Percentiles rank a stretch among this genome's conserved stretches.
Conservation (phyloP, 257 asterid genomes). For the Plantago major region DNA sequence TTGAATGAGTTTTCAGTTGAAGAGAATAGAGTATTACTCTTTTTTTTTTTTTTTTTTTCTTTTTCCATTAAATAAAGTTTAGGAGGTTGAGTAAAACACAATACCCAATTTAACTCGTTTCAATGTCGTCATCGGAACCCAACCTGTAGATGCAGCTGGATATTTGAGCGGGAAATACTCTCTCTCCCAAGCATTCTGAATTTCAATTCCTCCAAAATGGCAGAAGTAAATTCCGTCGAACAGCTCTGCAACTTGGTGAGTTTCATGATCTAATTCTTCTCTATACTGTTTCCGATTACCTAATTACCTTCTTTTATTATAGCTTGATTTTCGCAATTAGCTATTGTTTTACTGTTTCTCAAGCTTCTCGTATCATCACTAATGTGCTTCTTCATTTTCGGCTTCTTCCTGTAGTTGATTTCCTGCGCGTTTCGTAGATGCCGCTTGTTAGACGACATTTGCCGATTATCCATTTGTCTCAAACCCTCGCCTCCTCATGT, state of each 20-base stretch:
- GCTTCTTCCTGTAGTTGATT: constrained; percentile 47
- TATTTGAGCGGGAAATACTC: background rate
- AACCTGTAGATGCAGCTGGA: background rate
- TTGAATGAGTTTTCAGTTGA: too few species aligned
- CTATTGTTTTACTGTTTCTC: background rate
- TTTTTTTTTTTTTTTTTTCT: too few species aligned
- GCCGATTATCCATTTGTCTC: constrained; percentile 66
- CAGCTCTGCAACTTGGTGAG: constrained; percentile 56
- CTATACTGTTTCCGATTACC: too few species aligned
- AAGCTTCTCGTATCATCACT: background rate
- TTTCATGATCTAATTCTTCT: background rate
- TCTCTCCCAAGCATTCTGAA: too few species aligned
- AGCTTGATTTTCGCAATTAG: background rate
- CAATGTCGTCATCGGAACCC: too few species aligned
- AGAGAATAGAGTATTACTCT: too few species aligned
- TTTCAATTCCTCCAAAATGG: constrained; percentile 28
- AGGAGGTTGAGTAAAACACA: too few species aligned
- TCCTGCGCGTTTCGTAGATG: constrained; percentile 70
- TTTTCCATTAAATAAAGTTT: too few species aligned
- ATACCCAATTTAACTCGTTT: too few species aligned
- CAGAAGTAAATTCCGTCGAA: constrained; percentile 43
- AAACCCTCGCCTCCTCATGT: constrained; percentile 39
- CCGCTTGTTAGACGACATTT: constrained; percentile 58
- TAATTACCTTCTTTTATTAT: too few species aligned
- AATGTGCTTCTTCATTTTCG: constrained; percentile 2